Base-by-base conservation (phyloP, 2,329 filamentous ascomycete species). In the Lecanicillium sp. region DNA sequence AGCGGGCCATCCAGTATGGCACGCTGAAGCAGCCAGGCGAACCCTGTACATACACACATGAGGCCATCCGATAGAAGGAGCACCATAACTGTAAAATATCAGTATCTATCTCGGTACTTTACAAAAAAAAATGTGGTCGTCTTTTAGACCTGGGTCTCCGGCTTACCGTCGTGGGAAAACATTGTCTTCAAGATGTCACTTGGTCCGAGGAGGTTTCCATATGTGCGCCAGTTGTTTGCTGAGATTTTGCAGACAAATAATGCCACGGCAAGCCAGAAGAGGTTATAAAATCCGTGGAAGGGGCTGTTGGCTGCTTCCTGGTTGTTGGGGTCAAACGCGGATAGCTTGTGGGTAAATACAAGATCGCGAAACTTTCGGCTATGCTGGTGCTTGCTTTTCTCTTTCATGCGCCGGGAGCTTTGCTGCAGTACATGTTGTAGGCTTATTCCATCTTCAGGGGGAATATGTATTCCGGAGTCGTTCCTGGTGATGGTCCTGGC, bases 281-380 rank as follows among this genome's bases (percentile, higher is more conserved):
- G 64, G 0, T 80, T 84, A 51, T 85, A 88, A 62, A 89, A 89
- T 20, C 85, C 85, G 53, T 83, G 77, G 50, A 88, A 89, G 0
- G 80, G 79, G 30, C 78, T 85, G 34, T 80, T 77, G 4, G 73
- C 70, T 2, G 75, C 73, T 1, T 64, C 63, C 5, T 71, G 68
- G 51, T 87, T 88, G 46, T 84, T 78, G 9, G 80, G 70, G 56
- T 89, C 84, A 55, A 89, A 88, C 0, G 80, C 71, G 5, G 81
- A 84, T 50, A 86, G 84, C 44, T 81, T 78, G 17, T 75, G 68
- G 0, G 81, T 86, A 53, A 88, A 89, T 37, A 85, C 73, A 32
- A 85, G 62, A 38, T 68, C 63, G 11, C 60, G 58, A 30, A 71
- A 62, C 45, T 57, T 55, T 43, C 48, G 37, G 35, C 38, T 44